phyloP scores from a whole-genome alignment of 1,284 basidiomycete species.

The Porodaedalea pini region DNA sequence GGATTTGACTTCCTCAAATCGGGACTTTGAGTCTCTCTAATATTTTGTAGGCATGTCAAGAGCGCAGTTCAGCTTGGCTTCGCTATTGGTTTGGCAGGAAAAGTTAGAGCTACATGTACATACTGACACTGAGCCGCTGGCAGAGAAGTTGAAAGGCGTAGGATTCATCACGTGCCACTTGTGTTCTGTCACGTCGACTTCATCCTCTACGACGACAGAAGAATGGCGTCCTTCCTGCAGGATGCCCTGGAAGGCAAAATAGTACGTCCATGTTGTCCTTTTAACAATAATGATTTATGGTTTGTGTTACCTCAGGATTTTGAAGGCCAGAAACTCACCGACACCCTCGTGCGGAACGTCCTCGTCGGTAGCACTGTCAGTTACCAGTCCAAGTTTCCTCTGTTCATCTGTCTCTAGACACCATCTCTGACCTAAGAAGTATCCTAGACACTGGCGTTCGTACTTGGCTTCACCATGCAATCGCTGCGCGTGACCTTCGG shows the following conservation, averaged over 20 bases:
- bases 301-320: conserved; percentile 59
- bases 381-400: not conserved
- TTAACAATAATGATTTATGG: not conserved
- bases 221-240: not conserved
- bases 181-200: no score
- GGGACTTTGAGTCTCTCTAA: no score
- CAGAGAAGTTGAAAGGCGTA: no score
- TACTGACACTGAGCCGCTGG: no score
- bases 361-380: conserved; percentile 33
- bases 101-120: no score
- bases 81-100: no score
- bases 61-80: no score
- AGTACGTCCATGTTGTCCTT: not conserved
- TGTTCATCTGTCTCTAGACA: not conserved
- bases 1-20: no score
- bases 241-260: conserved; percentile 3
- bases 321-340: conserved; percentile 62
- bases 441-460: conserved; percentile 56
- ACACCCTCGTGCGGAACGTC: conserved; percentile 46
- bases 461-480: conserved; percentile 57
- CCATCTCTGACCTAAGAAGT: conserved; percentile 22
- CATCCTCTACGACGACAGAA: not conserved
- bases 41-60: no score
- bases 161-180: no score
- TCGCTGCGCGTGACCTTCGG: conserved; percentile 59